Base-by-base conservation (phyloP, 1,139 yeast species). In the Pneumocystis murina region DNA sequence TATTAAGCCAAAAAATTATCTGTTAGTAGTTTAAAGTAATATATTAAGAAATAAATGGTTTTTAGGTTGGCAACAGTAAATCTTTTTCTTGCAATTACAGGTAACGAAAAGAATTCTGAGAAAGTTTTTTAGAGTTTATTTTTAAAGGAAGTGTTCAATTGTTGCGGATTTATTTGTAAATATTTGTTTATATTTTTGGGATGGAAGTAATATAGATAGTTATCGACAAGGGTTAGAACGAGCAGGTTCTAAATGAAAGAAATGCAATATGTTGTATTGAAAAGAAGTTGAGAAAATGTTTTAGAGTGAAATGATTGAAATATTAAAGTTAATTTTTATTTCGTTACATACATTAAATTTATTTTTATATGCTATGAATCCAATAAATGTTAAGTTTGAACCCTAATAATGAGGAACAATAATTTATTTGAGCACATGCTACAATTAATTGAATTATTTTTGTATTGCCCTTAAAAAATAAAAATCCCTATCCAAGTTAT, bases 1-100 rank as follows among this genome's bases (percentile, higher is more conserved):
- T 68, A 92, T 92, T 73, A 84, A 79, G 70, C 98, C 98, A 63
- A 86, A 87, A 76, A 92, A 92, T 77, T 80, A 81, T 69, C 78
- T 92, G 55, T 48, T 24, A 24, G 55, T 12, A 24, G 12, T 20
- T 5, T 10, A 12, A 24, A 48, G 2, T 43, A 20, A 24, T 2
- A 24, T 48, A 12, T 24, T 48, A 20, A 6, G 20, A n/a, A 48
- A 48, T 10, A 20, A 48, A 24, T 24, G n/a, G 33, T 24, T 48
- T 43, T 48, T 48, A 48, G 55, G 7, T 14, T 48, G 16, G 55
- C 55, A 1, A 20, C 55, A 12, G 55, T 48, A 24, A 48, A 48
- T 48, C 33, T 48, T 8, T 48, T 48, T 24, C 33, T 48, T 24
- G 30, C 30, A 20, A 48, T 24, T 48, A 48, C 55, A 12, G 55